Base-by-base conservation (phyloP, 2,329 filamentous ascomycete genomes). In the Colletotrichum spinosum region DNA sequence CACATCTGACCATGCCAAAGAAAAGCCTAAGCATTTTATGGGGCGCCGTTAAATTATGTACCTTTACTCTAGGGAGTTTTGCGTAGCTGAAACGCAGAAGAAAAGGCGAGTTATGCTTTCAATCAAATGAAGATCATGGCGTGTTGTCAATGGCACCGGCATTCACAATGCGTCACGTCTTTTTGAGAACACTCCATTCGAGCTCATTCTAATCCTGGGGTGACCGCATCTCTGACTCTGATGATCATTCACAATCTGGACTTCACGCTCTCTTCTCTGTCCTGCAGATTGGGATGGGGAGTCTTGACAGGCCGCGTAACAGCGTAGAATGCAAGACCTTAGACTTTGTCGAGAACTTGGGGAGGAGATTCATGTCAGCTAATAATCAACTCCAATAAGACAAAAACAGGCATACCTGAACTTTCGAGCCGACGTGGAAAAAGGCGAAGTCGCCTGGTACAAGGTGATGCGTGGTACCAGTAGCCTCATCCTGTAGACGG, bases 301-400 rank as follows among this genome's bases (percentile, higher is more conserved):
- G 52, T 54, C 10, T 51, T 35, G 9, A 67, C 48, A 13, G 64
- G 64, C 1, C 64, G 58, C 9, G 64, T 59, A 15, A 64, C 64
- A 4, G 64, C 64, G 44, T 67, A 67, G 38, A 67, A 67, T 4
- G 60, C 60, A 34, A 67, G 46, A n/a, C 53, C 64, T n/a, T 62
- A 13, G 64, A 64, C 35, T 67, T 67, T n/a, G 64, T 67, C 2
- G 59, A 67, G 25, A 67, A 67, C 53, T 67, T 8, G 8, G 6
- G 39, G 41, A 8, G 8, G 8, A 8, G 9, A 15, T 8, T 41
- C 13, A 3, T 41, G 38, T 41, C 38, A 41, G 38, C 25, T 4
- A 0, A 4, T 25, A 25, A 25, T 0, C 25, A 25, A 12, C 4
- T 37, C 6, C 12, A 35, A 1, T 15, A 4, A 13, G 11, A 48